phyloP scores from a whole-genome alignment of 1,284 basidiomycete genomes.

The Cystobasidiaceae sp. region DNA sequence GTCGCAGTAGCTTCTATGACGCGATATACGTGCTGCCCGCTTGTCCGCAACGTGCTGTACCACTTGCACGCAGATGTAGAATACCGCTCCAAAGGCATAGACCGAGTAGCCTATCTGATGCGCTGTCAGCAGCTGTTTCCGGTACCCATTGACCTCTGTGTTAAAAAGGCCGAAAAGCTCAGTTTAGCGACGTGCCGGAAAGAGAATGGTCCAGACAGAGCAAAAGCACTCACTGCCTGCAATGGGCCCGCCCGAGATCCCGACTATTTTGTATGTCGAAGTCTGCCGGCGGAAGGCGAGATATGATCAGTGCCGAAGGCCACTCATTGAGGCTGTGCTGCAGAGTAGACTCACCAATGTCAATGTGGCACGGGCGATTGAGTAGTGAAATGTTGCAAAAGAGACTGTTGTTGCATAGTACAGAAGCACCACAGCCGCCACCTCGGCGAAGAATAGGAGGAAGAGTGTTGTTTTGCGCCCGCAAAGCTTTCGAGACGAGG shows the following conservation, averaged over 20 bases:
- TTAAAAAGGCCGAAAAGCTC: not conserved
- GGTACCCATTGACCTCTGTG: not conserved
- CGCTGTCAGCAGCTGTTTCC: not conserved
- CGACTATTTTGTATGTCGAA: conserved; percentile 6
- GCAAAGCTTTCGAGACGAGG: not conserved
- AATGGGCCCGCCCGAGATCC: not conserved
- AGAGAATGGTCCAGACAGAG: not conserved
- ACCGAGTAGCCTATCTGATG: not conserved
- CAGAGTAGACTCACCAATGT: not conserved
- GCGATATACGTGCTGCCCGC: not conserved
- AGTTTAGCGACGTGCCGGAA: not conserved
- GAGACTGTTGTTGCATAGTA: conserved; percentile 2
- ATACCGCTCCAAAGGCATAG: not conserved
- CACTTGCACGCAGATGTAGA: not conserved
- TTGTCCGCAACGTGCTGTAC: not conserved
- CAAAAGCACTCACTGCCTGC: not conserved
- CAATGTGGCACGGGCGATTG: not conserved
- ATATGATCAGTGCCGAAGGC: no score
- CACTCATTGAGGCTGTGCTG: no score
- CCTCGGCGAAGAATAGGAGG: not conserved
- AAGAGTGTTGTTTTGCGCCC: not conserved
- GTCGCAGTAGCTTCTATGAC: not conserved
- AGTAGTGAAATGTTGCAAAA: not conserved
- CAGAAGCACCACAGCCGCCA: not conserved
- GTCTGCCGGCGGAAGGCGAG: no score